Base-by-base conservation (phyloP, 768 basidiomycete species). In the Albatrellus ellisii region DNA sequence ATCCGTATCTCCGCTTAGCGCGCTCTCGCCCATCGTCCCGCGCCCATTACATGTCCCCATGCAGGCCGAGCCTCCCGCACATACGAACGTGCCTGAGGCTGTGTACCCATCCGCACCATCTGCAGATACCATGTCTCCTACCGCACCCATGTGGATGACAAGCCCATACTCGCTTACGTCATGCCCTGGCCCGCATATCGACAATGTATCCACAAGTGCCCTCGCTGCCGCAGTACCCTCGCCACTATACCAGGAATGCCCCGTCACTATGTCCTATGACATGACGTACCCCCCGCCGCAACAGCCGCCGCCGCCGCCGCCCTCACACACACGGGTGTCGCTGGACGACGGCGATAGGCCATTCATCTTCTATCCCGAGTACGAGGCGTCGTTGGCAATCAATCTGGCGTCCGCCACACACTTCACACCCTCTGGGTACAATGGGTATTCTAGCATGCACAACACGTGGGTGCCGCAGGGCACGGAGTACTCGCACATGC, bases 331-430 rank as follows among this genome's bases (percentile, higher is more conserved):
- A 18, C 17, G n/a, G 6, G 9, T 24, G 12, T 24, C 39, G 11
- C 24, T 41, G 10, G 49, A 50, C 31, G 49, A 48, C 29, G 49
- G 49, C 3, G 49, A 50, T 18, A 50, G 48, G 10, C 49, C 49
- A 3, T 50, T 50, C 41, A 50, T 50, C 25, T 50, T 50, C 38
- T 50, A 50, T 31, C 47, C 47, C 18, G 49, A 49, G 20, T 48
- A 48, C 34, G 49, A 48, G 24, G 41, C 43, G 6, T 27, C 47
- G n/a, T 25, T 39, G n/a, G 9, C 38, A 20, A 36, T 47, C 4
- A 33, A 20, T 1, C 36, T 38, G 17, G 37, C 46, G 20, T n/a
- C n/a, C n/a, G n/a, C n/a, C n/a, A n/a, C n/a, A n/a, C n/a, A n/a
- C n/a, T n/a, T n/a, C n/a, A n/a, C n/a, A n/a, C n/a, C n/a, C n/a